Evolutionary conservation across 139 green algal species (phyloP), one percentile per base, ranked within the genome.

Genomic region (Chlorella sp.): DNA sequence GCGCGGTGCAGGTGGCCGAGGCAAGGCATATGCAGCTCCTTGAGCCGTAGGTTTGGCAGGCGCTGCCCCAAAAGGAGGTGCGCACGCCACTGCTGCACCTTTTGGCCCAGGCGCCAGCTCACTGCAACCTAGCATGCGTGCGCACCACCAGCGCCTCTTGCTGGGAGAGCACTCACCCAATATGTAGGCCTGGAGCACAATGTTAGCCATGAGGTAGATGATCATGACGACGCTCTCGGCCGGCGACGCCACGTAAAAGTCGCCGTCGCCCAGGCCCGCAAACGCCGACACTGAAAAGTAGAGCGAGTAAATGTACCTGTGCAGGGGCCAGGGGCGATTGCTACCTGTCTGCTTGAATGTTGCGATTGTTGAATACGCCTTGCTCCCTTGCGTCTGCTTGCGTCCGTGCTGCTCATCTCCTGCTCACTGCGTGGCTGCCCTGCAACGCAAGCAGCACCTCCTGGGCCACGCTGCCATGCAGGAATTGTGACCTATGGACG

Each of bases 131-230:
- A 26, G 49, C 17, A 59, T 59, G 49, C 10, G 17, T 59, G 14
- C 49, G 17, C 14, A 17, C 49, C 17, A 59, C 49, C 17, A 59
- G 49, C 49, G n/a, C n/a, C n/a, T n/a, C n/a, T n/a, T n/a, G n/a
- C 22, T 61, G 26, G 34, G 60, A 61, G 66, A 27, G n/a, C 70
- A n/a, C 51, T 67, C 35, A 80, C 74, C 74, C 5, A 80, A 51
- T 31, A 80, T 80, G 74, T 80, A 80, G 3, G 74, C 74, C 33
- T 51, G 31, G 29, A 80, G 31, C 23, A 74, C 74, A 30, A 80
- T 51, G 60, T 80, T 80, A 59, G 71, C 34, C 31, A 74, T 35
- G 29, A 74, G 36, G 74, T 75, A 80, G 6, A 74, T 31, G 42
- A 51, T 49, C 67, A 71, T 72, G 35, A 62, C 30, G 5, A 74